Base-by-base conservation (phyloP, 1,284 basidiomycete genomes). In the Vanrija humicola region DNA sequence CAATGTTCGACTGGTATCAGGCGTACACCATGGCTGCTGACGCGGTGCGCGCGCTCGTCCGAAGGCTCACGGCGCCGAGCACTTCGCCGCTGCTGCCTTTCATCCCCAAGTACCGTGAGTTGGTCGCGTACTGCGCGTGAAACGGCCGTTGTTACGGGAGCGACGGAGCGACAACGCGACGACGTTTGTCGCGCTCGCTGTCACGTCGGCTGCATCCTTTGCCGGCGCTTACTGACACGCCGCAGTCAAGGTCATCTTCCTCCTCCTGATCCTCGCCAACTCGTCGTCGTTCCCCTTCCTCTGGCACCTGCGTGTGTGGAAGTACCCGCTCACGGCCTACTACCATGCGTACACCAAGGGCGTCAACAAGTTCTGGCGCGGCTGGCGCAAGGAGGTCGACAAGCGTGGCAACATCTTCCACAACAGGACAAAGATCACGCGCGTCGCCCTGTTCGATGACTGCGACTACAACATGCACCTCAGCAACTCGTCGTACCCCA, bases 391-490 rank as follows among this genome's bases (percentile, higher is more conserved):
- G 23, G 52, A 62, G 43, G 58, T 56, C 18, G 56, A 64, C 8
- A 46, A 50, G 43, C 23, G 40, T 2, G 70, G 69, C 40, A 70
- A 66, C 16, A 56, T 76, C 26, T 55, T 49, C 28, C 57, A 55
- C 29, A 38, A 65, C 38, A 52, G 65, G 29, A 55, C 60, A 14
- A 57, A 57, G 42, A 52, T 58, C 34, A 63, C 64, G 59, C 61
- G 66, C 43, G 63, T 61, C 16, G 74, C 72, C 6, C 67, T 65
- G 56, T 40, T 69, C 10, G 75, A 77, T 53, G 75, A 76, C 57
- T 75, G 75, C 62, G 75, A 77, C 60, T 76, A 72, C 62, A 77
- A 77, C 57, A 55, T 72, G 50, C 75, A 77, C 59, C 61, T 77
- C 34, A 72, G 69, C 45, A 77, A 77, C 57, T 74, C 71, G 64